Base-by-base conservation (phyloP, 768 basidiomycete genomes). In the Ephemerocybe angulata region DNA sequence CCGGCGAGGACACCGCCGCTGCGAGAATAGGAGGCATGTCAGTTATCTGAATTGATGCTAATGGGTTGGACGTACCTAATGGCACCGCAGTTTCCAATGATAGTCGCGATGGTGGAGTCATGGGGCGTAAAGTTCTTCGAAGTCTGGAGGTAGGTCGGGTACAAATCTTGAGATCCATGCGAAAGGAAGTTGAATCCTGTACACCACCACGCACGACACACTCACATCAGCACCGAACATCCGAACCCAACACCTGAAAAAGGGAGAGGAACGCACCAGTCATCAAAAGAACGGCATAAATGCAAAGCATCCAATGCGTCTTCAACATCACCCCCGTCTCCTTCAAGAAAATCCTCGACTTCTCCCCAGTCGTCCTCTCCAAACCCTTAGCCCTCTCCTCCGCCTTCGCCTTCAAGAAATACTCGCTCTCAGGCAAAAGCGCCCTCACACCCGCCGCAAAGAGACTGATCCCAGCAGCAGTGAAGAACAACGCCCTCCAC, bases 401-500 rank as follows among this genome's bases (percentile, higher is more conserved):
- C 33, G 72, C 81, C 66, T 81, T 81, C 7, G 87, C 88, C 31
- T 79, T 74, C 41, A 89, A 58, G 75, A 93, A 96, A 1, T 74
- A 74, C 54, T 80, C 76, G 30, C 86, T 89, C 71, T 98, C 95
- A 0, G 95, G 95, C 0, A 96, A 68, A 31, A 79, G 21, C 0
- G 79, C 72, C 19, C 93, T 79, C 52, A 94, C 55, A 3, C 74
- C 52, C 0, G 90, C 93, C 0, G 91, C 85, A 46, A 88, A 83
- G 4, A 82, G 66, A 0, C 84, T 84, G 53, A 93, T 77, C 11
- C 86, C 87, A 2, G 87, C 69, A 1, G 82, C 88, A 35, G 85
- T 80, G 84, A 88, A 97, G 76, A 95, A 96, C 17, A 97, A 71
- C 3, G 79, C 70, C 33, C 93, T 76, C 94, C 94, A 96, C 40